A percentile compares a stretch with the other conserved stretches of the same genome.
Conservation (phyloP, 805 yeast genomes). For the Starmera pachycereana region DNA sequence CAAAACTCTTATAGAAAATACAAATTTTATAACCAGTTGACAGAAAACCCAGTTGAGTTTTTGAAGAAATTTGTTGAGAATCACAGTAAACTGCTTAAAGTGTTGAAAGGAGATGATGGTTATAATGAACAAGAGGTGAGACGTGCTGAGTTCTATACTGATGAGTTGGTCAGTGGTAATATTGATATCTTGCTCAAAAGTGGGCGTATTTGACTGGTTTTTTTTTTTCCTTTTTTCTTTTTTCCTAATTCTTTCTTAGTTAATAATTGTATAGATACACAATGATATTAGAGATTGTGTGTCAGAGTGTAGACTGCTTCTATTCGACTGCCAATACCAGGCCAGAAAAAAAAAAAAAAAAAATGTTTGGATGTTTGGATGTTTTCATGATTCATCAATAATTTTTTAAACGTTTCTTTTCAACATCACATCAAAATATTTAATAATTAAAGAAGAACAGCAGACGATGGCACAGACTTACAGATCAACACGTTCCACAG, state of each 20-base stretch:
- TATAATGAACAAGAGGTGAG: slow-evolving; percentile 84
- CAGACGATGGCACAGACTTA: slow-evolving; percentile 40
- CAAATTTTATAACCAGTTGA: slow-evolving; percentile 64
- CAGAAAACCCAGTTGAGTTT: slow-evolving; percentile 70
- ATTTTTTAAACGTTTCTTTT: too few relatives aligned
- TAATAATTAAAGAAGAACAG: too few relatives aligned
- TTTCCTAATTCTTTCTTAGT: not conserved
- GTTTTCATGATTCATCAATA: too few relatives aligned
- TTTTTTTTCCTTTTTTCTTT: too few relatives aligned
- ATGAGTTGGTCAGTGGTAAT: slow-evolving; percentile 69
- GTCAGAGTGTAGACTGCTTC: too few relatives aligned
- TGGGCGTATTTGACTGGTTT: slow-evolving; percentile 16
- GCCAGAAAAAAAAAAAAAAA: too few relatives aligned
- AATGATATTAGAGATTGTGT: too few relatives aligned
- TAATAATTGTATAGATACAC: not conserved
- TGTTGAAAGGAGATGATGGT: slow-evolving; percentile 82
- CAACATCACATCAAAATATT: too few relatives aligned
- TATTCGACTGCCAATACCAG: too few relatives aligned
- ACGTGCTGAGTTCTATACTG: slow-evolving; percentile 67
- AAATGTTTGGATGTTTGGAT: too few relatives aligned
- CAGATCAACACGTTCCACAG: slow-evolving; percentile 69
- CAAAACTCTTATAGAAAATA: slow-evolving; percentile 52
- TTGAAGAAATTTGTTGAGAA: slow-evolving; percentile 66
- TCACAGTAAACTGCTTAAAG: slow-evolving; percentile 76
- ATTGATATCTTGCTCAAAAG: slow-evolving; percentile 64